Evolutionary conservation across 2,329 filamentous ascomycete genomes (phyloP).

Genomic region (Metarhizium anisopliae): DNA sequence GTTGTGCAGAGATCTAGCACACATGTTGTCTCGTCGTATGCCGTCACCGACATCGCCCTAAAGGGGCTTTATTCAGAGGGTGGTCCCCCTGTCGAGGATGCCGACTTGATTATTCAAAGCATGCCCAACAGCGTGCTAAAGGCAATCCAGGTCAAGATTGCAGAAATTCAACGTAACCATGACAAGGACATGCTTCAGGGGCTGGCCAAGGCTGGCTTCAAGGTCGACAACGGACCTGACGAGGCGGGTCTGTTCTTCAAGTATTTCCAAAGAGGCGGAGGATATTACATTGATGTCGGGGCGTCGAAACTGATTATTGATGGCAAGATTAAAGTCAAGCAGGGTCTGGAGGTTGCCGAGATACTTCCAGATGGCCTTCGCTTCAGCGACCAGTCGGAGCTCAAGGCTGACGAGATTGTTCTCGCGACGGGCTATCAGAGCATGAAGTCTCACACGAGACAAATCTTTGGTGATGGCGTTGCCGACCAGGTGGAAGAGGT

Average conservation of each 20-base stretch:
- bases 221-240: constrained; percentile 47
- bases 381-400: constrained; percentile 44
- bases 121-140: constrained; percentile 53
- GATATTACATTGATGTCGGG: constrained; percentile 64
- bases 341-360: constrained; percentile 44
- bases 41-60: constrained; percentile 43
- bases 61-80: constrained; percentile 40
- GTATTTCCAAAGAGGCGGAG: constrained; percentile 57
- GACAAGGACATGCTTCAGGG: constrained; percentile 32
- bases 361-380: constrained; percentile 36
- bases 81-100: constrained; percentile 54
- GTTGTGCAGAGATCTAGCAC: constrained; percentile 62
- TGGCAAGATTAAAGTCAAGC: constrained; percentile 55
- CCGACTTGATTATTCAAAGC: constrained; percentile 51
- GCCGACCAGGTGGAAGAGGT: constrained; percentile 49
- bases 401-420: constrained; percentile 55
- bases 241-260: constrained; percentile 49
- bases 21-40: constrained; percentile 49
- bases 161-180: constrained; percentile 19
- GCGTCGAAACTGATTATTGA: constrained; percentile 52
- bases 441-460: constrained; percentile 55
- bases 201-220: constrained; percentile 50
- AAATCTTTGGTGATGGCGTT: constrained; percentile 52
- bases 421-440: constrained; percentile 59
- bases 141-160: constrained; percentile 40